A percentile compares a stretch with the other conserved stretches of the same genome.
phyloP scores from a whole-genome alignment of 2,329 filamentous ascomycete species.

The Eutypella sp. region DNA sequence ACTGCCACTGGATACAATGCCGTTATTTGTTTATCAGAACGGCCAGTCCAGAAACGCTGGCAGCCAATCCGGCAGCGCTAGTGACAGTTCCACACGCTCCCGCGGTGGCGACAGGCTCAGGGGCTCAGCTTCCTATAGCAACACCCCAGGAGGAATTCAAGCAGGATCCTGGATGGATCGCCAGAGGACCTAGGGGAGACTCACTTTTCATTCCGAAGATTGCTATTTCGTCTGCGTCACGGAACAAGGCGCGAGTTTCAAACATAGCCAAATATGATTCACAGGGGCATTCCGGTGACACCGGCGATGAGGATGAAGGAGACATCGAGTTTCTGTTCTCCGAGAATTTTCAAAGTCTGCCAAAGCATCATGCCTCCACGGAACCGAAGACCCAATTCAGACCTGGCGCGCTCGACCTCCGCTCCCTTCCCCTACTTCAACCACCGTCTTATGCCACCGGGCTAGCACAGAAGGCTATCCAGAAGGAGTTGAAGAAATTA shows the following conservation, averaged over 20 bases:
- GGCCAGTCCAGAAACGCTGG: no score
- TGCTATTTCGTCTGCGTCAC: conserved; percentile 24
- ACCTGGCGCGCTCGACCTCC: conserved; percentile 60
- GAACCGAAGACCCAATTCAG: conserved; percentile 45
- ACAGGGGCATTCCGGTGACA: conserved; percentile 28
- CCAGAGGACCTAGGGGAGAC: conserved; percentile 7
- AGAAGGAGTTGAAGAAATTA: conserved; percentile 59
- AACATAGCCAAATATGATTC: conserved; percentile 4
- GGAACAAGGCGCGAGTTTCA: neutral
- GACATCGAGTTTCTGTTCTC: conserved; percentile 35
- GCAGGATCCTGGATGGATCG: conserved; percentile 14
- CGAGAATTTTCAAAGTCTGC: conserved; percentile 16
- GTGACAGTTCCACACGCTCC: no score
- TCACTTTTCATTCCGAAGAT: conserved; percentile 26
- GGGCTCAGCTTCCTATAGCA: no score
- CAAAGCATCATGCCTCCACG: conserved; percentile 6
- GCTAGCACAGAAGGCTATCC: conserved; percentile 56
- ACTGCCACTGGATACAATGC: conserved; percentile 84
- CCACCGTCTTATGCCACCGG: conserved; percentile 61
- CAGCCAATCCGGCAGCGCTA: neutral
- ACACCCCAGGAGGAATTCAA: conserved; percentile 11
- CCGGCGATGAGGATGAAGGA: conserved; percentile 39
- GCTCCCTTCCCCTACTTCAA: conserved; percentile 58
- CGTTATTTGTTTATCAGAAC: conserved; percentile 67
- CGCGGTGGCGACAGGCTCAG: neutral